Evolutionary conservation across 2,329 filamentous ascomycete genomes (phyloP), one percentile per base, ranked within the genome.

Genomic region (Thermothelomyces thermophilus): DNA sequence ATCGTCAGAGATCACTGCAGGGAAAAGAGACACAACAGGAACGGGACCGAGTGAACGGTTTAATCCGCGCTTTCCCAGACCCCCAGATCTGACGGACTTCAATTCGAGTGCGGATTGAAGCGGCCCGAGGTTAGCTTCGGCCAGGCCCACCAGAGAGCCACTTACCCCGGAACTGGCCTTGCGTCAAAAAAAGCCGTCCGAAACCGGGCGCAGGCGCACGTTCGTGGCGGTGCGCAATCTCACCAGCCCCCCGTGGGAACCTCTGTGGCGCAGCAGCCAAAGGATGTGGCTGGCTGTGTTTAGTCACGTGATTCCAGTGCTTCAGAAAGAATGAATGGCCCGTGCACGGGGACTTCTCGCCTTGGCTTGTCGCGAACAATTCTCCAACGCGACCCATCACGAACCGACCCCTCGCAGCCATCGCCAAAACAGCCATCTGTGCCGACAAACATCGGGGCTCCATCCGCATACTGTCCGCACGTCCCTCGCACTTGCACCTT

Each of bases 321-420:
- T 7, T 19, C 19, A 5, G 19, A 17, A 13, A 10, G 17, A 14
- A 11, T 35, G 59, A 53, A 48, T 47, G 41, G 46, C 10, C 35
- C 19, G 50, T 52, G 50, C 50, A 22, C 34, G 3, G 3, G 2
- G 16, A 3, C 39, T 20, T n/a, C 16, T 14, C 30, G 13, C 10
- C 7, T 5, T 16, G 41, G 51, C 62, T 59, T 59, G 64, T 64
- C 63, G 62, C 65, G 65, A 63, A 64, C 63, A 66, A 64, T 56
- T 66, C 62, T 60, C 64, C 61, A 60, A 56, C 58, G 56, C 56
- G 58, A 60, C 53, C 46, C 20, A 55, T 55, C 53, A 58, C 58
- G 55, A 55, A 56, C 34, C 43, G 43, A 41, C 48, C 54, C 50
- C 46, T 47, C 44, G 44, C 46, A 51, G 31, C 48, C 56, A 57